Base-by-base conservation (phyloP, 2,329 filamentous ascomycete genomes). In the Clarireedia sp. region DNA sequence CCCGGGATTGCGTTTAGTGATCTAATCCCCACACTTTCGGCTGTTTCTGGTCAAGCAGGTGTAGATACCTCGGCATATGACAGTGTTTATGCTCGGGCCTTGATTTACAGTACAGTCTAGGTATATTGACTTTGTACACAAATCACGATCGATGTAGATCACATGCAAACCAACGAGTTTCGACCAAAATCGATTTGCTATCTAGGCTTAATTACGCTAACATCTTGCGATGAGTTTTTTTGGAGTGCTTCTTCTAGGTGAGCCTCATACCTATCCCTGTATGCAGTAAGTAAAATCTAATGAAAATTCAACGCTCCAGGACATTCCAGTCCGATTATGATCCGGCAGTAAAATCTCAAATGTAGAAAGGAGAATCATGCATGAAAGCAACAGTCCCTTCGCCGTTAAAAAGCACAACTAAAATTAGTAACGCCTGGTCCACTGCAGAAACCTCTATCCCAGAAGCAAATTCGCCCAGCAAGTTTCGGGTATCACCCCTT, bases 401-500 rank as follows among this genome's bases (percentile, higher is more conserved):
- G 17, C 8, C 49, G 8, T 56, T 44, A 43, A 59, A 58, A 55
- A 48, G 23, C 45, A 60, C 45, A 57, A 56, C 51, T 37, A 55
- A 26, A 23, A 52, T 46, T 36, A 38, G 46, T 44, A 33, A 44
- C 46, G 52, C 19, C 46, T 7, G 16, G 19, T 55, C 41, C 26
- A 21, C 40, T 41, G 23, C 37, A 8, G 37, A 24, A 24, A 52
- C 36, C 33, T 47, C 41, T 23, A 56, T 45, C 48, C 33, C 54
- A n/a, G 37, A 21, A 40, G 14, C 29, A 56, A 52, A 52, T 19
- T 38, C 8, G 5, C 14, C 38, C 10, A 7, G 3, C 26, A 44
- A 37, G 53, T 46, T 48, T 49, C 48, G 58, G 65, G 64, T 55
- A 66, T 63, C 61, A 67, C 62, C 62, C 63, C 65, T 63, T 58